These are phyloP conservation scores for Hibiscus trionum DNA, from an alignment of 345 rosid species.

Conservation along the genomic window DNA sequence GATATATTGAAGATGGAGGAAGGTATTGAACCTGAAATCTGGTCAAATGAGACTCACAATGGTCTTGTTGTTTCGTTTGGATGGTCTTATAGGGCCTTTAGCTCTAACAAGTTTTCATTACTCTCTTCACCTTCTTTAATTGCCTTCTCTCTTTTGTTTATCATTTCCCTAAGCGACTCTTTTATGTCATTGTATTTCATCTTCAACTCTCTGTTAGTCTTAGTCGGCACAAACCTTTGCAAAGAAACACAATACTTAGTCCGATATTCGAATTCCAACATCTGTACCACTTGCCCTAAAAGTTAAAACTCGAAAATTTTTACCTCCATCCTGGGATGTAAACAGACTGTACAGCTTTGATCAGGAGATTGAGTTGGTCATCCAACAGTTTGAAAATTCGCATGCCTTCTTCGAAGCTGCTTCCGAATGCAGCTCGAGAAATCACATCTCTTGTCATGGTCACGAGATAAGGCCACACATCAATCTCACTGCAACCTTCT, in stretches of 20 bases:
- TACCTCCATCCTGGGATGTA: slow-evolving; percentile 45
- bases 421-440: slow-evolving; percentile 37
- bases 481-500: slow-evolving; percentile 19
- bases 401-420: slow-evolving; percentile 39
- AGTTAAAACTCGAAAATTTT: neutral
- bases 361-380: slow-evolving; percentile 8
- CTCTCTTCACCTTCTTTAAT: slow-evolving; percentile 11
- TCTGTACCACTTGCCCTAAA: neutral
- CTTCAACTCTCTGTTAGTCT: slow-evolving; percentile 22
- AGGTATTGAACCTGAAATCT: too few species aligned
- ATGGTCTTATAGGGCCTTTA: too few species aligned
- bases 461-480: slow-evolving; percentile 31
- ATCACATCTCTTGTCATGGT: slow-evolving; percentile 36
- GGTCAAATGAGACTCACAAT: too few species aligned
- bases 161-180: slow-evolving; percentile 14
- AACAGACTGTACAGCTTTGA: neutral
- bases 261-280: neutral
- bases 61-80: too few species aligned
- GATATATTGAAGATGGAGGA: too few species aligned
- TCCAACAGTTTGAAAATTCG: slow-evolving; percentile 30
- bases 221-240: slow-evolving; percentile 20
- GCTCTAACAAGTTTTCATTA: slow-evolving; percentile 25
- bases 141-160: slow-evolving; percentile 17
- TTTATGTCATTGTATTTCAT: slow-evolving; percentile 10
- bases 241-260: neutral